These are phyloP conservation scores for Ophiostoma himal-ulmi DNA, from an alignment of 2,329 filamentous ascomycete genomes.

Conservation along the genomic window DNA sequence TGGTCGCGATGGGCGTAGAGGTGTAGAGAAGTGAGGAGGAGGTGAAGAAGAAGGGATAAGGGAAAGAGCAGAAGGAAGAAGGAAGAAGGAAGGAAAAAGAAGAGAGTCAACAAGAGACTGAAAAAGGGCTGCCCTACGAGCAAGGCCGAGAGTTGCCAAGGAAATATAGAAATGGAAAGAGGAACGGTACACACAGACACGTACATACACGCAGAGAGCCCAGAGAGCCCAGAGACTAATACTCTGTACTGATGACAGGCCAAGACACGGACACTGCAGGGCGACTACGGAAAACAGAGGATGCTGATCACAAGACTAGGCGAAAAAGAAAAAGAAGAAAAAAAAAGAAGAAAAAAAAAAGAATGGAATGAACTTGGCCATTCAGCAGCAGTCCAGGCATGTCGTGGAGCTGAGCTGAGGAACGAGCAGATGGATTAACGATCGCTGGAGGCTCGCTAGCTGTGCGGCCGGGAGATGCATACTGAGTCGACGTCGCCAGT, in stretches of 20 bases:
- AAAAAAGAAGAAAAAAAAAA: neutral
- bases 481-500: neutral
- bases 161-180: conserved; percentile 5
- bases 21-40: neutral
- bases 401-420: neutral
- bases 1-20: neutral
- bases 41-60: neutral
- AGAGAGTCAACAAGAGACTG: neutral
- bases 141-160: conserved; percentile 2
- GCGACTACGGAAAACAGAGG: neutral
- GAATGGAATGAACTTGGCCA: neutral
- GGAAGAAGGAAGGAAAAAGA: neutral
- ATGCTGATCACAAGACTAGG: neutral
- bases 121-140: neutral
- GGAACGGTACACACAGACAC: neutral
- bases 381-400: neutral
- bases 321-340: neutral
- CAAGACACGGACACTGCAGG: neutral
- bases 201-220: neutral
- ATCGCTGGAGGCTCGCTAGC: too few species aligned
- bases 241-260: neutral
- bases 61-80: neutral
- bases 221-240: neutral
- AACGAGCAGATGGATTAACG: too few species aligned
- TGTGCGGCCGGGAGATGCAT: neutral